Conservation (phyloP, 2,329 filamentous ascomycete species). For the Coniochaeta hoffmannii region DNA sequence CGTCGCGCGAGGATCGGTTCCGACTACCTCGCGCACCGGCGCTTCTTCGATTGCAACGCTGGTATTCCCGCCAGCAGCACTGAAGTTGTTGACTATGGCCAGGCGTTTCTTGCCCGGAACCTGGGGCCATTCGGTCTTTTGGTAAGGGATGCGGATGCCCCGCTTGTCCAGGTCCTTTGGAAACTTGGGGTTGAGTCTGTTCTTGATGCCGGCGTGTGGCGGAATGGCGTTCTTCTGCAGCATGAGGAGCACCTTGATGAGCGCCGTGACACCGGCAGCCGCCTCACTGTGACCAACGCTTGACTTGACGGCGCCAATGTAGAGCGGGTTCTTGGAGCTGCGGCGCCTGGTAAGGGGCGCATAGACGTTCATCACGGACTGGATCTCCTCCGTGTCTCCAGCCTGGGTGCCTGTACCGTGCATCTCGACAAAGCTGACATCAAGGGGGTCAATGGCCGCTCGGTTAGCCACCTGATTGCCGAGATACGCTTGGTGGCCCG, state of each 20-base stretch:
- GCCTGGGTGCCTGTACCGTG: conserved; percentile 63
- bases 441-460: conserved; percentile 48
- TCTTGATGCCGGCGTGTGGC: conserved; percentile 42
- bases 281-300: conserved; percentile 44
- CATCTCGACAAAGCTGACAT: conserved; percentile 60
- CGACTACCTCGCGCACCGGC: conserved; percentile 17
- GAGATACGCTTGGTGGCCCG: conserved; percentile 47
- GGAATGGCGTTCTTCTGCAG: conserved; percentile 38
- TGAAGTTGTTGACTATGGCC: conserved; percentile 43
- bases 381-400: conserved; percentile 56
- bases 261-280: conserved; percentile 30
- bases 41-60: conserved; percentile 41
- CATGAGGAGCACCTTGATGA: conserved; percentile 44
- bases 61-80: conserved; percentile 52
- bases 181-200: conserved; percentile 23
- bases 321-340: conserved; percentile 22
- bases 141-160: conserved; percentile 25
- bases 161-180: conserved; percentile 24
- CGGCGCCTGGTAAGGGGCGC: conserved; percentile 14
- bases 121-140: conserved; percentile 14
- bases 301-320: conserved; percentile 40
- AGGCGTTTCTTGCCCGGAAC: conserved; percentile 4
- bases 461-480: conserved; percentile 41
- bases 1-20: conserved; percentile 28
- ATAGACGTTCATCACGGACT: conserved; percentile 39